Base-by-base conservation (phyloP, 75 land plant genomes). In the Larix kaempferi region DNA sequence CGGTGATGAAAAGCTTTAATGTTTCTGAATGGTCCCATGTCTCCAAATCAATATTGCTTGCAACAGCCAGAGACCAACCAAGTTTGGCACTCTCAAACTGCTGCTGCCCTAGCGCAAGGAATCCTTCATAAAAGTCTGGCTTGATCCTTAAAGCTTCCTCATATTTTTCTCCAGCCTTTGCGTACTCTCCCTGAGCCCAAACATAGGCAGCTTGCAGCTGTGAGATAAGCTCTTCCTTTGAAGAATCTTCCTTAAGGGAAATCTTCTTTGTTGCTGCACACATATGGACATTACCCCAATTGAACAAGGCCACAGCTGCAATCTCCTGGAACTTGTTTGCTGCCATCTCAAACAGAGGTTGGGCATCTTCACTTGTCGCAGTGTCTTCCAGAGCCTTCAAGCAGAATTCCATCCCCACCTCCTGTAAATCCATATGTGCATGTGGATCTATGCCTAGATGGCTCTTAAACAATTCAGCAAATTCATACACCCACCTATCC, bases 221-320 rank as follows among this genome's bases (percentile, higher is more conserved):
- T 12, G 35, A 76, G 3, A 57, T 56, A 54, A 90, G 74, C 5
- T 80, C 74, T 69, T 88, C 91, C 19, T 71, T 82, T 6, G 84
- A 78, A 74, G 73, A 58, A 78, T 84, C 83, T 75, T 88, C 92
- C 4, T 82, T 14, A 29, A 83, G 61, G 72, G 62, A 76, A 5
- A 88, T 74, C 57, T 76, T 78, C 88, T 88, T 93, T 77, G 89
- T 85, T 54, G 95, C 92, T 59, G 65, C 80, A 13, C 91, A 90
- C 95, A 93, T 85, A 83, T 93, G 88, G 73, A 93, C 88, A 79
- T 93, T 93, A 62, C 95, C 95, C 89, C 90, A 90, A 59, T 93
- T 93, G 78, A 93, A 93, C 80, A 90, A 78, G 33, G 95, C 89
- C 26, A 93, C 75, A 73, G 92, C 92, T 27, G 91, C 83, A 88